phyloP scores from a whole-genome alignment of 2,329 filamentous ascomycete species.

The Alternaria ethzedia region DNA sequence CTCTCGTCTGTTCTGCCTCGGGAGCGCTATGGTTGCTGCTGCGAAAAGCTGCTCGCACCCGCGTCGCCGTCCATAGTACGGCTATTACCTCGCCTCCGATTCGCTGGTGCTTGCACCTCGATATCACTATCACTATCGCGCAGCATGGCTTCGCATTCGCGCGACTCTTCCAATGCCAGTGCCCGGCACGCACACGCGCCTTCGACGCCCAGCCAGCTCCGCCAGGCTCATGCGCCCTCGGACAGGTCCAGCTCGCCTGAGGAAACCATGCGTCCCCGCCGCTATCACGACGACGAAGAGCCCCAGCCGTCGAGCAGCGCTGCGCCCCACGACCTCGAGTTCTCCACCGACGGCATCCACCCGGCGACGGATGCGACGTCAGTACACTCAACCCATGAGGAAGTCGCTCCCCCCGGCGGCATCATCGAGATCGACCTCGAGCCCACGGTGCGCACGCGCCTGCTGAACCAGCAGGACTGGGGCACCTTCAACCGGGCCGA shows the following conservation, averaged over 20 bases:
- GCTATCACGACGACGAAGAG: conserved; percentile 19
- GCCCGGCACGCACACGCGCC: conserved; percentile 44
- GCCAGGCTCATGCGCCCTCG: conserved; percentile 52
- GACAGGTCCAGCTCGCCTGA: conserved; percentile 52
- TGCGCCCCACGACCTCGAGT: conserved; percentile 24
- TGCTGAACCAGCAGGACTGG: conserved; percentile 48
- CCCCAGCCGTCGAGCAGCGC: conserved; percentile 24
- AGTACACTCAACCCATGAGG: conserved; percentile 33
- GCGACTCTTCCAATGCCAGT: conserved; percentile 42
- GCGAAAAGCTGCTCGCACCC: conserved; percentile 8
- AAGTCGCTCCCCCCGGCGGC: conserved; percentile 21
- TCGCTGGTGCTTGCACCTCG: conserved; percentile 1
- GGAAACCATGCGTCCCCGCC: conserved; percentile 42
- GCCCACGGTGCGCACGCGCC: conserved; percentile 46
- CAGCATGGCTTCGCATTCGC: conserved; percentile 30
- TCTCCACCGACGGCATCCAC: conserved; percentile 42
- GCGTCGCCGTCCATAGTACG: conserved; percentile 2
- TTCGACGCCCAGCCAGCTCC: conserved; percentile 47
- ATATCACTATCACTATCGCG: background rate
- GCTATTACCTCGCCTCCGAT: conserved; percentile 8
- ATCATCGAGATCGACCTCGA: conserved; percentile 37
- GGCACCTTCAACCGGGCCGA: conserved; percentile 72
- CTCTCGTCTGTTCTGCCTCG: background rate
- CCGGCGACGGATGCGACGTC: conserved; percentile 41
- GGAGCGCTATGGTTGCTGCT: conserved; percentile 26